phyloP scores from a whole-genome alignment of 805 yeast species.

The Kodamaea kakaduensis region DNA sequence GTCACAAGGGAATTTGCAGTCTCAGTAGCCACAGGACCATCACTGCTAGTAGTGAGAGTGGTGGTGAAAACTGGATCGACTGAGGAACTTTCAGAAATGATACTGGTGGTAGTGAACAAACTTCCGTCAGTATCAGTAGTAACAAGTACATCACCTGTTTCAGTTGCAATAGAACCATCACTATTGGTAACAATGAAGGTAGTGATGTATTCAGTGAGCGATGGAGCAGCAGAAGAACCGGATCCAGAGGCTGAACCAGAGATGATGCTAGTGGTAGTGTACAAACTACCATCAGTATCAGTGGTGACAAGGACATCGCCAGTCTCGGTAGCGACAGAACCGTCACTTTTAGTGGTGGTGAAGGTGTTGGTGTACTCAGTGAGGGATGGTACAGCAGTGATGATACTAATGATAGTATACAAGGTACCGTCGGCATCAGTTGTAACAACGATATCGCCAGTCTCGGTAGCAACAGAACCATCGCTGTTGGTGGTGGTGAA shows the following conservation, averaged over 20 bases:
- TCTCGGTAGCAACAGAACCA: conserved; percentile 15
- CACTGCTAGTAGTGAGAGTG: conserved; percentile 12
- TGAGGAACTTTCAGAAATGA: not conserved
- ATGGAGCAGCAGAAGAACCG: conserved; percentile 3
- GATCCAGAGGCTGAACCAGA: conserved; percentile 3
- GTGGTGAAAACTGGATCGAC: conserved; percentile 10
- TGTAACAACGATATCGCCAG: conserved; percentile 17
- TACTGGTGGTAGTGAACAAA: conserved; percentile 14
- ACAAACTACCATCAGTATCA: conserved; percentile 13
- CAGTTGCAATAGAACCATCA: conserved; percentile 15
- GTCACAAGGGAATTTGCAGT: conserved; percentile 10
- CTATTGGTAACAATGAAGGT: conserved; percentile 14
- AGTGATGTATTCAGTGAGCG: conserved; percentile 15
- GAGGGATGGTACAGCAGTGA: conserved; percentile 3
- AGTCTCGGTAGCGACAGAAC: conserved; percentile 14
- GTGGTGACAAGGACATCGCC: conserved; percentile 18
- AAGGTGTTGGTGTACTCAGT: conserved; percentile 17
- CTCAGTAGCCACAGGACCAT: conserved; percentile 15
- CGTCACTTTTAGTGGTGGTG: conserved; percentile 13
- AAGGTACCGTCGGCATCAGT: conserved; percentile 16
- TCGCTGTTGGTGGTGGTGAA: conserved; percentile 14
- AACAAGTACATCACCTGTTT: conserved; percentile 18
- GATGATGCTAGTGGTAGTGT: conserved; percentile 13
- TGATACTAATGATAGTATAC: conserved; percentile 13
- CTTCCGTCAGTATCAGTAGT: conserved; percentile 17